Base-by-base conservation (phyloP, 2,329 filamentous ascomycete genomes). In the Cercospora sojina region DNA sequence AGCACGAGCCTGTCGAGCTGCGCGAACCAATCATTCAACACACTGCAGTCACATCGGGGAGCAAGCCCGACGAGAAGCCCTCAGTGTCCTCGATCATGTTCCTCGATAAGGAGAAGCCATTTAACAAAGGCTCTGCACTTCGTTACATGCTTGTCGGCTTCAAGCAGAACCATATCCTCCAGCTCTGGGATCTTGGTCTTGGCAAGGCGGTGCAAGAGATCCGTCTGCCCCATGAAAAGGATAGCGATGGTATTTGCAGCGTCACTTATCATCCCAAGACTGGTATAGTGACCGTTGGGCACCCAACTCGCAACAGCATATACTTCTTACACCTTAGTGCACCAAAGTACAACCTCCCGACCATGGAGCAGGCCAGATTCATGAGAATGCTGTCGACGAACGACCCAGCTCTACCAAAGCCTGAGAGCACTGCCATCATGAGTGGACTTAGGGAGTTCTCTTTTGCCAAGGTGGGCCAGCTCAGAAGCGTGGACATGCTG, bases 101-200 rank as follows among this genome's bases (percentile, higher is more conserved):
- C 79, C 88, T 99, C 73, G 95, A 99, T 81, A 99, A 98, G 84
- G 88, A 93, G 80, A 91, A 93, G 69, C 93, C 95, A 55, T 97
- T 96, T 80, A 87, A 90, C 81, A 97, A 95, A 81, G 90, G 91
- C 67, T 90, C 91, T 75, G 93, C 96, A 57, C 85, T 97, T 69
- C 89, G 95, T 68, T 99, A 99, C 82, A 90, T 99, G 83, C 90
- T 99, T 77, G 92, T 99, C 69, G 95, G 95, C 74, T 92, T 98
- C 87, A 97, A 98, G 83, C 95, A 99, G 80, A 99, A 99, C 80
- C 95, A 99, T 81, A 96, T 94, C 64, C 87, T 99, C 69, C 96
- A 99, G 83, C 87, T 99, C 53, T 99, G 95, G 96, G 95, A 99
- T 83, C 88, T 99, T 76, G 93, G 91, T 49, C 88, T 99, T 35